A percentile compares a stretch with the other conserved stretches of the same genome.
Evolutionary conservation across 257 asterid genomes (phyloP).

Genomic region (Plantago elongata): DNA sequence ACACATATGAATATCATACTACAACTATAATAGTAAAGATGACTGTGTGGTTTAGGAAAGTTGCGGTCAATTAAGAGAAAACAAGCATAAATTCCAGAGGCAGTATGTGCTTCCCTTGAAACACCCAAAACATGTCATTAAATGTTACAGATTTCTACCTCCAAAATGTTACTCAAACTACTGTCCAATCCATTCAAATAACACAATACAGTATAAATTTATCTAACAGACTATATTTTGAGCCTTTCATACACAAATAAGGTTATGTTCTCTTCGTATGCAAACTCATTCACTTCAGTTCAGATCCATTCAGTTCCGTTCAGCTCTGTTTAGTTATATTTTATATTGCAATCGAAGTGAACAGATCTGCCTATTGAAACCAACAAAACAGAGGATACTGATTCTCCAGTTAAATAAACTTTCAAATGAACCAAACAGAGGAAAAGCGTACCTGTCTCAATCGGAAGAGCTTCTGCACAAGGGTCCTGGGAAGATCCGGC

Average conservation of each 20-base stretch:
- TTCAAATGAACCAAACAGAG: no score
- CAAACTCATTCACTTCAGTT: no score
- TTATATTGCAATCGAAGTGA: no score
- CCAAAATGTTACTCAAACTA: no score
- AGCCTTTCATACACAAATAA: background rate
- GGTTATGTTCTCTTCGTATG: no score
- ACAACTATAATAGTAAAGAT: background rate
- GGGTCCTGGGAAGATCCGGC: slow-evolving; percentile 77
- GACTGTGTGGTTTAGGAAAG: no score
- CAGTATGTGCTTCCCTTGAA: background rate
- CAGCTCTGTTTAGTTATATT: no score
- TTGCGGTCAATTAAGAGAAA: no score
- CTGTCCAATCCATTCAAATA: background rate
- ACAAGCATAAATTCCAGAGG: background rate
- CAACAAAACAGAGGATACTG: background rate
- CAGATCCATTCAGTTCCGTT: no score
- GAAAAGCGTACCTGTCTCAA: slow-evolving; percentile 57
- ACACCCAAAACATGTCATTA: no score
- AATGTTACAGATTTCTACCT: background rate
- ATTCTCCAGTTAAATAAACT: background rate
- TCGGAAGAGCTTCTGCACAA: slow-evolving; percentile 91
- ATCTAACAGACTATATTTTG: background rate
- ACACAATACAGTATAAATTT: background rate
- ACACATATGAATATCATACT: background rate
- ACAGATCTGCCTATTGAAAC: background rate